phyloP scores from a whole-genome alignment of 2,329 filamentous ascomycete species.

The Xylariaceae sp. region DNA sequence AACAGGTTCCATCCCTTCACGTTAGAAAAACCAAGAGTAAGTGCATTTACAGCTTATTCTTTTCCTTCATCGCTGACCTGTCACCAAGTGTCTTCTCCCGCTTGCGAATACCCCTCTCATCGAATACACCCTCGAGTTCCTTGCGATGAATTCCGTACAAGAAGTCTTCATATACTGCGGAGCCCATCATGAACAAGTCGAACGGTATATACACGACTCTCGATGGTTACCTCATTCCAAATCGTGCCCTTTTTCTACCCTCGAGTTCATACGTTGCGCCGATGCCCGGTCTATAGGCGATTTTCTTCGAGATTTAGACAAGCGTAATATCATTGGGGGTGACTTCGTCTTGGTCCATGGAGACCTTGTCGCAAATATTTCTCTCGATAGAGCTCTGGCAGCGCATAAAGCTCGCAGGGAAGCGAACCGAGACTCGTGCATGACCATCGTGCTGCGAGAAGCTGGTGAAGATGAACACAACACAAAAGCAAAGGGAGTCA shows the following conservation, averaged over 20 bases:
- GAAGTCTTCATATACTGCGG: conserved; percentile 93
- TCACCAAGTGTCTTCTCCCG: conserved; percentile 78
- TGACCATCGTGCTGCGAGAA: conserved; percentile 91
- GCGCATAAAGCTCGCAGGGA: conserved; percentile 79
- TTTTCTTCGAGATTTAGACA: conserved; percentile 91
- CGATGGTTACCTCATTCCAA: conserved; percentile 65
- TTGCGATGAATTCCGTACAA: conserved; percentile 92
- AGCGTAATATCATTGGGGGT: conserved; percentile 78
- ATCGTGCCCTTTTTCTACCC: conserved; percentile 69
- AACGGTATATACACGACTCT: conserved; percentile 81
- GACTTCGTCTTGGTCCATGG: conserved; percentile 94
- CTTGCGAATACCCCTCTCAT: conserved; percentile 93
- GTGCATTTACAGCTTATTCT: conserved; percentile 31
- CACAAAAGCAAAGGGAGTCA: conserved; percentile 74
- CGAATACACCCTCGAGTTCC: conserved; percentile 96
- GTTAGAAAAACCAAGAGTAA: conserved; percentile 81
- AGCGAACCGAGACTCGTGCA: conserved; percentile 90
- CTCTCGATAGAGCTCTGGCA: conserved; percentile 76
- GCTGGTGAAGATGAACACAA: conserved; percentile 71
- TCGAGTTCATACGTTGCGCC: conserved; percentile 83
- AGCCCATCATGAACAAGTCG: conserved; percentile 82
- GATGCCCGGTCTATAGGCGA: conserved; percentile 88
- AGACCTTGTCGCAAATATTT: conserved; percentile 87
- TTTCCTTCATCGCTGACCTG: conserved; percentile 16
- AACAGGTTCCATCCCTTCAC: conserved; percentile 89